Evolutionary conservation across 805 yeast genomes (phyloP), one percentile per base, ranked within the genome.

Genomic region (Maudiozyma barnettii): DNA sequence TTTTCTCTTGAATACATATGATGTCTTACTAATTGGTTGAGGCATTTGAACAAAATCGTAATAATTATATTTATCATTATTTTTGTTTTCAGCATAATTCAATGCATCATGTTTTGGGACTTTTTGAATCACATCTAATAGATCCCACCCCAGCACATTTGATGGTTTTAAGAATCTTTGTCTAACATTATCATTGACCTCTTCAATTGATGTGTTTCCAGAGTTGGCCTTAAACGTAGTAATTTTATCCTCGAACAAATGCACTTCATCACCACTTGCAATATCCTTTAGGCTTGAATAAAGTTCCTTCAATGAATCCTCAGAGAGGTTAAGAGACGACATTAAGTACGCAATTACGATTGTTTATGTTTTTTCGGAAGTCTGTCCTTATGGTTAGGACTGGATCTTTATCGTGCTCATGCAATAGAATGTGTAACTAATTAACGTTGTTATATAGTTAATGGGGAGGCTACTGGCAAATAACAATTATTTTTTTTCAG

Each of bases 121-220:
- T 18, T 71, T 72, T 59, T 87, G 95, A 7, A 87, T 74, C 19
- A 77, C 61, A 57, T 84, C 85, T 7, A 90, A 69, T 53, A 91
- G 69, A 43, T 78, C 82, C 83, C 90, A 79, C 0, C 84, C 72
- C 19, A 91, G 68, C 41, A 71, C 69, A 40, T 73, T 71, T 0
- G 81, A 73, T 0, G 96, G 95, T 14, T 73, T 75, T 33, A 89
- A 67, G 45, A 78, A 80, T 42, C 72, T 74, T 47, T 23, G 43
- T 18, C 19, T 43, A 26, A 45, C 48, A 29, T 47, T 44, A 30
- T 47, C 49, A 23, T 43, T 47, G 18, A 21, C 36, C 6, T 44
- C 21, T 4, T 39, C 29, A 21, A 13, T 21, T 4, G 26, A 29
- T 22, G 37, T 26, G 12, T 23, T 12, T 33, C 44, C 14, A 48